Conservation (phyloP, 169 alveolate genomes). For the Plasmodium gaboni region DNA sequence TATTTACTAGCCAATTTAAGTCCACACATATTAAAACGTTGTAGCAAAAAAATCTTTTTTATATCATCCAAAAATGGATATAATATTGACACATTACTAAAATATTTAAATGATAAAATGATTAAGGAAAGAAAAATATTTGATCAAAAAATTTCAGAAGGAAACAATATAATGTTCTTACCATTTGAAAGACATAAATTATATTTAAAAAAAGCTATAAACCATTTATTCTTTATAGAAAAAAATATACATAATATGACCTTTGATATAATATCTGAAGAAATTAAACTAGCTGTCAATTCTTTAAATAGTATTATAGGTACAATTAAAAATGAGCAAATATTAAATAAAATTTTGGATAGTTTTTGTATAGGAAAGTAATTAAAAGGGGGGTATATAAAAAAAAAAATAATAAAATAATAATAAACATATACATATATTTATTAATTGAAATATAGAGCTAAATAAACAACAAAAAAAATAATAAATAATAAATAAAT, state of each 20-base stretch:
- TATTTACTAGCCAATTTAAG: not conserved
- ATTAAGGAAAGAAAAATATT: not conserved
- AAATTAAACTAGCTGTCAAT: slow-evolving; percentile 22
- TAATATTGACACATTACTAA: slow-evolving; percentile 17
- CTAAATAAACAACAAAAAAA: not conserved
- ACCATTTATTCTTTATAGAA: slow-evolving; percentile 27
- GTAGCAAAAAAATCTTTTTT: slow-evolving; percentile 15
- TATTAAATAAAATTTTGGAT: slow-evolving; percentile 19
- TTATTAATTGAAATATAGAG: not conserved
- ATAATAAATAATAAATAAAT: not conserved
- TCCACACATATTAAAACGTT: not conserved
- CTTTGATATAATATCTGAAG: slow-evolving; percentile 51
- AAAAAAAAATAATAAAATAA: not conserved
- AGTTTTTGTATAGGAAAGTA: slow-evolving; percentile 47
- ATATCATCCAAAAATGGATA: slow-evolving; percentile 45
- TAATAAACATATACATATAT: not conserved
- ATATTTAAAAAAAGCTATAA: slow-evolving; percentile 19
- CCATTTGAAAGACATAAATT: slow-evolving; percentile 63
- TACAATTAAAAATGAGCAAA: slow-evolving; percentile 5
- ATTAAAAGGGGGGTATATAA: not conserved
- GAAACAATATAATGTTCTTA: not conserved
- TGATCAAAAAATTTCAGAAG: not conserved
- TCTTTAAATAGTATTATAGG: slow-evolving; percentile 37
- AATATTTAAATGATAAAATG: slow-evolving; percentile 14
- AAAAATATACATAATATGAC: not conserved